phyloP scores from a whole-genome alignment of 2,329 filamentous ascomycete genomes.

The Ceratocystis cubensis region DNA sequence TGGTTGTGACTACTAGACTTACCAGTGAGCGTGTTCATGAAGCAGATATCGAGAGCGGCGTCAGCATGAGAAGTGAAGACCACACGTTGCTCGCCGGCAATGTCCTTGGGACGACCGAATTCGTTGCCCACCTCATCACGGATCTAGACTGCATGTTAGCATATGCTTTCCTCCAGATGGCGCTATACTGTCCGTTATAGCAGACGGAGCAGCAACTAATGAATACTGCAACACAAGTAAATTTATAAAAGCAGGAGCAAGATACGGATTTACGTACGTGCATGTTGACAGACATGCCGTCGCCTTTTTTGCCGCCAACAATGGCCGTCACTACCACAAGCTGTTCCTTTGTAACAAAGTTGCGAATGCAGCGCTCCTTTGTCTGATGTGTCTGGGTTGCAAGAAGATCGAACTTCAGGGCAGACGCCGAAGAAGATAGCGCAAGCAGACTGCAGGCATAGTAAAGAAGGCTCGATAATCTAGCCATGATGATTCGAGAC shows the following conservation, averaged over 20 bases:
- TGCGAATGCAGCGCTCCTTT: constrained; percentile 83
- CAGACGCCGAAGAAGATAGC: constrained; percentile 43
- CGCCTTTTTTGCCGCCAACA: constrained; percentile 70
- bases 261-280: constrained; percentile 47
- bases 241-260: not conserved
- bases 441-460: constrained; percentile 47
- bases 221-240: not conserved
- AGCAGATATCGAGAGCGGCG: constrained; percentile 91
- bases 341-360: constrained; percentile 86
- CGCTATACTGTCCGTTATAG: not conserved
- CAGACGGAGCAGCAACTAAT: not conserved
- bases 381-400: constrained; percentile 49
- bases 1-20: constrained; percentile 28
- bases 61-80: constrained; percentile 89
- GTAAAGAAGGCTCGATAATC: constrained; percentile 35
- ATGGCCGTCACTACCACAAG: constrained; percentile 91
- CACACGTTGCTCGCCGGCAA: constrained; percentile 81
- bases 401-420: constrained; percentile 86
- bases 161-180: not conserved
- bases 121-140: constrained; percentile 92
- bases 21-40: constrained; percentile 71
- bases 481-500: constrained; percentile 15
- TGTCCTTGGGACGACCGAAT: constrained; percentile 81
- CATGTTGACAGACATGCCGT: constrained; percentile 90
- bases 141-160: constrained; percentile 47